Percentiles rank a stretch among this genome's conserved stretches.
phyloP scores from a whole-genome alignment of 2,329 filamentous ascomycete species.

The Colletotrichum somersetense region DNA sequence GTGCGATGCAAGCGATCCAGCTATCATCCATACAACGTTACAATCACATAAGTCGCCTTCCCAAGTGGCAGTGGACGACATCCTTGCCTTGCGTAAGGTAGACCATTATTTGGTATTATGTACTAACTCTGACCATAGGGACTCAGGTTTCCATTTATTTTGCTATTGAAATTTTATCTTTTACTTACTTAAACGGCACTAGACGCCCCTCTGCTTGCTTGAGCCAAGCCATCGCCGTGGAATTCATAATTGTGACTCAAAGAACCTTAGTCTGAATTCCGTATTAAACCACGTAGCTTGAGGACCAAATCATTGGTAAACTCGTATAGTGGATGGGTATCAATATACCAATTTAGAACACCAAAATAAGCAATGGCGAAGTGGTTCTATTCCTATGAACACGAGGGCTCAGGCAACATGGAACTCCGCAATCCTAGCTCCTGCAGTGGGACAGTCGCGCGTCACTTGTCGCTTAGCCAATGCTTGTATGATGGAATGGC shows the following conservation, averaged over 20 bases:
- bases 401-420: not conserved
- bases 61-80: not conserved
- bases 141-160: not conserved
- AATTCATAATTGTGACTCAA: not conserved
- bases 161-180: not conserved
- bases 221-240: not conserved
- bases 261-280: not conserved
- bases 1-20: not conserved
- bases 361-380: not conserved
- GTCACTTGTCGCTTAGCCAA: too few species aligned
- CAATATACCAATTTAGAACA: not conserved
- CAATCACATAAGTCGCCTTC: not conserved
- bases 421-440: slow-evolving; percentile 2
- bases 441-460: not conserved
- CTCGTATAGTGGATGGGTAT: not conserved
- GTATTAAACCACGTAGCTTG: not conserved
- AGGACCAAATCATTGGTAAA: not conserved
- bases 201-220: too few species aligned
- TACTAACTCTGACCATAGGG: not conserved
- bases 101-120: not conserved
- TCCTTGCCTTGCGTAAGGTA: not conserved
- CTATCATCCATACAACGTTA: not conserved
- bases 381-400: not conserved
- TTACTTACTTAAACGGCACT: not conserved
- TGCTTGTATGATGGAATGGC: not conserved